A percentile compares a stretch with the other conserved stretches of the same genome.
These are phyloP conservation scores for Hymenoscyphus occultus DNA, from an alignment of 2,329 filamentous ascomycete species.

Conservation along the genomic window DNA sequence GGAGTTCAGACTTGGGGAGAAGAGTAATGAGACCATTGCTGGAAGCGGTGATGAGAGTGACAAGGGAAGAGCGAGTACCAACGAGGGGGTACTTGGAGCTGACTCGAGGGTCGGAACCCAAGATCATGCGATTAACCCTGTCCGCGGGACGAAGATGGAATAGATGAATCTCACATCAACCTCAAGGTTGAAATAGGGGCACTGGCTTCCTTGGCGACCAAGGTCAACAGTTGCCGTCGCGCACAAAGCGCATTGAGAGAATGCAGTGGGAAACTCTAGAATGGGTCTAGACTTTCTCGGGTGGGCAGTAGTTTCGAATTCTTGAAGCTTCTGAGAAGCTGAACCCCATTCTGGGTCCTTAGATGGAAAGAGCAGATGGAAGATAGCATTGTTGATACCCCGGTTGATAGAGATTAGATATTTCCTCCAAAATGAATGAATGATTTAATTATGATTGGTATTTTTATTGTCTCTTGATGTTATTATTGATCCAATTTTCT, in stretches of 20 bases:
- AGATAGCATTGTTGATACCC: slow-evolving; percentile 2
- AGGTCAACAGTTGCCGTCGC: neutral
- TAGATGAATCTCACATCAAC: slow-evolving; percentile 3
- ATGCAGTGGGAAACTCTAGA: neutral
- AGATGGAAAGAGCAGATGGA: neutral
- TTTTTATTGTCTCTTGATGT: too few species aligned
- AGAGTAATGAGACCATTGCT: slow-evolving; percentile 11
- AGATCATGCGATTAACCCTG: neutral
- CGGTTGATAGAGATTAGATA: neutral
- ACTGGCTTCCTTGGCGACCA: neutral
- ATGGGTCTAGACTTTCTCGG: neutral
- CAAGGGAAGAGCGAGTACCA: slow-evolving; percentile 14
- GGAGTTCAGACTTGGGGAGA: slow-evolving; percentile 29
- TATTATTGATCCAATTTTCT: too few species aligned
- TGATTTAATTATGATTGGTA: too few species aligned
- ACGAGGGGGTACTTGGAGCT: slow-evolving; percentile 4
- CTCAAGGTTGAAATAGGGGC: neutral
- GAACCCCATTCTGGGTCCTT: neutral
- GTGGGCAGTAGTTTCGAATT: neutral
- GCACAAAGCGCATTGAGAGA: neutral
- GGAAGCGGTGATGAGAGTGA: slow-evolving; percentile 8
- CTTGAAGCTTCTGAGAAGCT: neutral
- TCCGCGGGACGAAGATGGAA: neutral
- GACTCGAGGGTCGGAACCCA: neutral
- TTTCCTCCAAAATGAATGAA: neutral